Evolutionary conservation across 257 asterid species (phyloP), one percentile per base, ranked within the genome.

Genomic region (Solanum pimpinellifolium): DNA sequence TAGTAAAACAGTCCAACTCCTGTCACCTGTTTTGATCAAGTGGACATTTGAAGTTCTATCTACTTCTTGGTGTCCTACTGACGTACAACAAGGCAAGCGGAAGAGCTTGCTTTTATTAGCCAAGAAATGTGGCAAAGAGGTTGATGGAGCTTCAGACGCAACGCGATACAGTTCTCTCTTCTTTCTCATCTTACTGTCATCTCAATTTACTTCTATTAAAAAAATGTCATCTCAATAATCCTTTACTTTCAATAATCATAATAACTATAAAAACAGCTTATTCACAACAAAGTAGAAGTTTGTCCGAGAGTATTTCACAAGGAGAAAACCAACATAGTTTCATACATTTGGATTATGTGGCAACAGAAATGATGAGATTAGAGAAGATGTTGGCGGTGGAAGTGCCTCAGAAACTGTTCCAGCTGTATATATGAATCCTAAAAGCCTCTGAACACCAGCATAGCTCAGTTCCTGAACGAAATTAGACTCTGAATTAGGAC

Each of bases 331-430:
- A 74, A 80, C 81, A 82, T 52, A 68, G 66, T 88, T 83, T 88
- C 93, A 88, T 95, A 95, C 99, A 89, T 91, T 90, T 69, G 93
- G 92, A 89, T 93, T 95, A 90, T 91, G 92, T 13, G 89, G 95
- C 80, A 91, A 78, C 82, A 87, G 85, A 89, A 93, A 94, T 76
- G 98, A 90, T 59, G 96, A 89, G 33, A 93, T 86, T 87, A 93
- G 92, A 88, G 90, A 81, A n/a, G 96, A 91, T 87, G 90, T 75
- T 39, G 93, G 90, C 12, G 98, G 99, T 73, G 97, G 98, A 83
- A 94, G 96, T 87, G 90, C 88, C 69, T 89, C 93, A 35, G 90
- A 76, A 82, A 90, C 84, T 87, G 98, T 93, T 80, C 98, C 98
- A 18, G 60, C 82, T 11, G 98, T 94, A 84, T 86, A 90, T 21